These are phyloP conservation scores for Suillus plorans DNA, from an alignment of 768 basidiomycete species.

Conservation along the genomic window DNA sequence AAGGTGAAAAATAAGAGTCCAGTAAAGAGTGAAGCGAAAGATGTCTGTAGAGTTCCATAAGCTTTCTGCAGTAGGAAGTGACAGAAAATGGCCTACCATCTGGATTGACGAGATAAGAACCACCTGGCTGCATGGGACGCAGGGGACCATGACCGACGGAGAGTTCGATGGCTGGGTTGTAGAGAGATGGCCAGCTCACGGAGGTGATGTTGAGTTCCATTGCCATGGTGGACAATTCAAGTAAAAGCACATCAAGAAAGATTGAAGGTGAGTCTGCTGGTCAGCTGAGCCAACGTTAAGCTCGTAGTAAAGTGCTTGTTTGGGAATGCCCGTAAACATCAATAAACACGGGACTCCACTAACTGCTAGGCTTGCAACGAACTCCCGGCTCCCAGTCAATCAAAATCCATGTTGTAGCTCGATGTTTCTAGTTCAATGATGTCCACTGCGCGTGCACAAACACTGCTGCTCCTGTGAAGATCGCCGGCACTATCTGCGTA, in stretches of 20 bases:
- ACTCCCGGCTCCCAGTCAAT: not conserved
- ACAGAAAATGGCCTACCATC: conserved; percentile 22
- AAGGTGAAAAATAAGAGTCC: conserved; percentile 47
- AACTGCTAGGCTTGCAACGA: not conserved
- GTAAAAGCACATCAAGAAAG: not conserved
- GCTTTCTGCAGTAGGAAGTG: not conserved
- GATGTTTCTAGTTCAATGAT: not conserved
- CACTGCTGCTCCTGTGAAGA: not conserved
- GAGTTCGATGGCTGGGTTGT: conserved; percentile 36
- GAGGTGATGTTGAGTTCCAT: conserved; percentile 16
- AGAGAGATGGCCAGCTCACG: conserved; percentile 37
- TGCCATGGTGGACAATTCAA: not conserved
- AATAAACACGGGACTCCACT: not conserved
- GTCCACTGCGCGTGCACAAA: not conserved
- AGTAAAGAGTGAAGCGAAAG: conserved; percentile 47
- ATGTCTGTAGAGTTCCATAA: conserved; percentile 28
- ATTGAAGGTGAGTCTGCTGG: not conserved
- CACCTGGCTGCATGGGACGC: conserved; percentile 32
- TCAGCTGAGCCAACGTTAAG: not conserved
- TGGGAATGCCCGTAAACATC: not conserved
- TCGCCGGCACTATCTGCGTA: not conserved
- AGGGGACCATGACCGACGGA: conserved; percentile 25
- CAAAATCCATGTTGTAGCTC: not conserved
- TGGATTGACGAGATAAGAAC: conserved; percentile 35
- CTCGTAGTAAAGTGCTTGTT: not conserved